phyloP scores from a whole-genome alignment of 768 basidiomycete genomes.

The Macrolepiota albuminosa region DNA sequence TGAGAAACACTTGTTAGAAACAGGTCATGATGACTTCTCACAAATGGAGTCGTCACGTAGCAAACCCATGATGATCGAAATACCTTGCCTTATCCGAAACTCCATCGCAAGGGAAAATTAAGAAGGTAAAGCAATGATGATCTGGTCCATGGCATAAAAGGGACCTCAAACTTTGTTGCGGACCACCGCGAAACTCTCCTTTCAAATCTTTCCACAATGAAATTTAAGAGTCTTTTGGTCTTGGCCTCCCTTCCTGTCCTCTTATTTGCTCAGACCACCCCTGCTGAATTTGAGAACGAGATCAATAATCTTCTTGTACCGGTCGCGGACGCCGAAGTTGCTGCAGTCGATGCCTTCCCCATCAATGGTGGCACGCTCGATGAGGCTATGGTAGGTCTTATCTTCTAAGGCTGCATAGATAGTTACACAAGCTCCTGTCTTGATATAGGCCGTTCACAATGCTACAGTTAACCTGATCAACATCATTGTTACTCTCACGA shows the following conservation, averaged over 20 bases:
- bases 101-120: background rate
- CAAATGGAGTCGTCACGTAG: too few species aligned
- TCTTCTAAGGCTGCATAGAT: background rate
- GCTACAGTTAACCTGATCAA: slow-evolving; percentile 18
- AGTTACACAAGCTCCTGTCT: background rate
- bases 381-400: slow-evolving; percentile 22
- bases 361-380: slow-evolving; percentile 19
- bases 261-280: slow-evolving; percentile 13
- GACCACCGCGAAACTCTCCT: background rate
- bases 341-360: slow-evolving; percentile 26
- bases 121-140: background rate
- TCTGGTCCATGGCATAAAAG: background rate
- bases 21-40: too few species aligned
- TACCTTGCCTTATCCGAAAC: too few species aligned
- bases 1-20: too few species aligned
- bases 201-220: background rate
- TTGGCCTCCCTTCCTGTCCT: slow-evolving; percentile 5
- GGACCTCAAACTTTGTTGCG: background rate
- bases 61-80: too few species aligned
- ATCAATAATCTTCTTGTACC: slow-evolving; percentile 20
- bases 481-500: slow-evolving; percentile 10
- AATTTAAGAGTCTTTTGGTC: background rate
- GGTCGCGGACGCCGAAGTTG: slow-evolving; percentile 23
- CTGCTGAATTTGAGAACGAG: slow-evolving; percentile 26
- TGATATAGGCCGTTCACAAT: slow-evolving; percentile 26